Conservation (phyloP, 495 filamentous ascomycete species). For the Lasiosphaeria miniovina region DNA sequence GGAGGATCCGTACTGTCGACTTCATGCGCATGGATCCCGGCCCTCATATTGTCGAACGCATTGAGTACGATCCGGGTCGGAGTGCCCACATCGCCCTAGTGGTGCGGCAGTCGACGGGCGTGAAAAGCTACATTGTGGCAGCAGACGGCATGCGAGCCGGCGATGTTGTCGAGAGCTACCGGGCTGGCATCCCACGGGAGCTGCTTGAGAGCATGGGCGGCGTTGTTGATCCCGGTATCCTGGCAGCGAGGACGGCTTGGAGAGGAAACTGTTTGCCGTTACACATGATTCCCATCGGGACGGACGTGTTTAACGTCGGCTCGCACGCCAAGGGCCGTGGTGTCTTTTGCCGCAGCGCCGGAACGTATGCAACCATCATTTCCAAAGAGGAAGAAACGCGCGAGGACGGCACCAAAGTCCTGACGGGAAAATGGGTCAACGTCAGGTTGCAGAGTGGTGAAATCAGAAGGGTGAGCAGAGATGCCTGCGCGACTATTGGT, state of each 20-base stretch:
- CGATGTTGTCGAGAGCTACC: conserved; percentile 86
- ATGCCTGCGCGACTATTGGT: conserved; percentile 91
- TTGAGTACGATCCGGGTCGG: conserved; percentile 92
- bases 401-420: conserved; percentile 49
- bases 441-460: conserved; percentile 90
- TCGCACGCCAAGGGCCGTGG: conserved; percentile 67
- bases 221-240: conserved; percentile 83
- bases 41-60: conserved; percentile 82
- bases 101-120: conserved; percentile 61
- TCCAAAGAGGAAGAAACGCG: conserved; percentile 74
- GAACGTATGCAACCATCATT: conserved; percentile 82
- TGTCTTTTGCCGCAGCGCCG: conserved; percentile 90
- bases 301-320: conserved; percentile 85
- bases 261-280: conserved; percentile 92
- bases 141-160: conserved; percentile 90
- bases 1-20: conserved; percentile 87
- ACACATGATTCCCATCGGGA: conserved; percentile 91
- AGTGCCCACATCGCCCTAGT: conserved; percentile 90
- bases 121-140: conserved; percentile 85
- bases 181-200: conserved; percentile 79
- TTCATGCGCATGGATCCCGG: conserved; percentile 74
- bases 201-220: conserved; percentile 89
- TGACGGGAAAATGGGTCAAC: conserved; percentile 66
- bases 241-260: conserved; percentile 90
- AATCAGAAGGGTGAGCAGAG: conserved; percentile 77